These are phyloP conservation scores for Neofusicoccum sp. DNA, from an alignment of 2,329 filamentous ascomycete species.

Conservation along the genomic window DNA sequence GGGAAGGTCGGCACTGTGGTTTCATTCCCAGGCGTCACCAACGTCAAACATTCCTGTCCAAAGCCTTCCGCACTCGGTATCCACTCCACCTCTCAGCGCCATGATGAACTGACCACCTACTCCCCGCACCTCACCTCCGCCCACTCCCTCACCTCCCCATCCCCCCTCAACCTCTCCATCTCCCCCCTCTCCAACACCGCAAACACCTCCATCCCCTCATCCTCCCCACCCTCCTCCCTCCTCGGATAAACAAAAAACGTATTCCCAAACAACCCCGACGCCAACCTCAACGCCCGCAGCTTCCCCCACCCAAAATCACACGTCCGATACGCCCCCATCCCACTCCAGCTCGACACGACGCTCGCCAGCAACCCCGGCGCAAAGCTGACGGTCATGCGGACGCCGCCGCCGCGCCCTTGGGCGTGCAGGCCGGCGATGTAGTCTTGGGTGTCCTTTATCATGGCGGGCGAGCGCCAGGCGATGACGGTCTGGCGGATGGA, in stretches of 20 bases:
- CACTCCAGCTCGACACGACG: conserved; percentile 28
- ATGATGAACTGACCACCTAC: too few species aligned
- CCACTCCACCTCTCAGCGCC: too few species aligned
- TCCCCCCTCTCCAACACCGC: conserved; percentile 20
- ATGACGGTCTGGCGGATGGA: too few species aligned
- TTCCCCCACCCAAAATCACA: conserved; percentile 34
- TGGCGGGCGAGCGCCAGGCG: conserved; percentile 20
- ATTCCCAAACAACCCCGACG: conserved; percentile 21
- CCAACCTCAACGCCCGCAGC: conserved; percentile 22
- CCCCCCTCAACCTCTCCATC: conserved; percentile 21
- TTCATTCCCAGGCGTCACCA: too few species aligned
- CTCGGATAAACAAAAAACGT: conserved; percentile 23
- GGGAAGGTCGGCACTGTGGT: too few species aligned
- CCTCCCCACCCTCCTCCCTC: conserved; percentile 14
- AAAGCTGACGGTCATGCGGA: conserved; percentile 23
- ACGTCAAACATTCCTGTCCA: too few species aligned
- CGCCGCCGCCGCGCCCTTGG: conserved; percentile 15
- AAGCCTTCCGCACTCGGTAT: too few species aligned
- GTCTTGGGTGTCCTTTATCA: conserved; percentile 23
- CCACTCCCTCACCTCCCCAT: conserved; percentile 24
- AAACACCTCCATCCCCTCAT: conserved; percentile 25
- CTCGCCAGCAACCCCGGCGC: conserved; percentile 26
- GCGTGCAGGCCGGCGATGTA: conserved; percentile 26
- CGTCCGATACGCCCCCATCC: conserved; percentile 24
- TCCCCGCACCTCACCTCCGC: background rate